Evolutionary conservation across 2,329 filamentous ascomycete genomes (phyloP), one percentile per base, ranked within the genome.

Genomic region (Penicillium verrucosum): DNA sequence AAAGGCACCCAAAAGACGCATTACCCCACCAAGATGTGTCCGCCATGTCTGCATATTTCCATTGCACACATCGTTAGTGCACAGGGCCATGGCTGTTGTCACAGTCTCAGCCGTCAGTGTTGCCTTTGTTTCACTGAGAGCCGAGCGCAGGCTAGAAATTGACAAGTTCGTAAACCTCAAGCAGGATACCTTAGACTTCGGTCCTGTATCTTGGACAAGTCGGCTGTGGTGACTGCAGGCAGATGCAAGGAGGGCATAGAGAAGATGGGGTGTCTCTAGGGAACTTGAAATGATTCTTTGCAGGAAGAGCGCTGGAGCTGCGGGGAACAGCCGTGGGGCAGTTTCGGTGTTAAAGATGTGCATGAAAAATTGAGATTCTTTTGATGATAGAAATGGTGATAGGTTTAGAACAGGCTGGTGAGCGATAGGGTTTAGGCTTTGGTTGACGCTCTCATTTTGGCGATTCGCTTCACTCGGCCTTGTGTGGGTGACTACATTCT

Each of bases 51-150:
- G 56, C 57, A 67, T 63, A 34, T 70, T 66, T 1, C 69, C 69
- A 55, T 71, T 70, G 30, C 68, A 71, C n/a, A 72, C 68, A 62
- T 72, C 69, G 51, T 69, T 70, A 2, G 68, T 72, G 49, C 69
- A 72, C 7, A 72, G 47, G 3, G 64, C 59, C 62, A 72, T 69
- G 23, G 69, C 69, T 18, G 69, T 70, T 11, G 62, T 64, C 12
- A 66, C 51, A 12, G 64, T 69, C 42, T 69, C 63, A 4, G 63
- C 45, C n/a, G 57, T 65, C 12, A 65, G 41, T 14, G 49, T 55
- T 30, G 59, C 56, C 5, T 57, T 34, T 1, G 46, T 23, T 12
- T 64, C 51, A 23, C 18, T 52, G 7, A 71, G 54, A 5, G 66
- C 60, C 1, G 52, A 55, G 27, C 66, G 60, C 0, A 71, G 56